These are phyloP conservation scores for Anthostomella pinea DNA, from an alignment of 2,329 filamentous ascomycete genomes.

Conservation along the genomic window DNA sequence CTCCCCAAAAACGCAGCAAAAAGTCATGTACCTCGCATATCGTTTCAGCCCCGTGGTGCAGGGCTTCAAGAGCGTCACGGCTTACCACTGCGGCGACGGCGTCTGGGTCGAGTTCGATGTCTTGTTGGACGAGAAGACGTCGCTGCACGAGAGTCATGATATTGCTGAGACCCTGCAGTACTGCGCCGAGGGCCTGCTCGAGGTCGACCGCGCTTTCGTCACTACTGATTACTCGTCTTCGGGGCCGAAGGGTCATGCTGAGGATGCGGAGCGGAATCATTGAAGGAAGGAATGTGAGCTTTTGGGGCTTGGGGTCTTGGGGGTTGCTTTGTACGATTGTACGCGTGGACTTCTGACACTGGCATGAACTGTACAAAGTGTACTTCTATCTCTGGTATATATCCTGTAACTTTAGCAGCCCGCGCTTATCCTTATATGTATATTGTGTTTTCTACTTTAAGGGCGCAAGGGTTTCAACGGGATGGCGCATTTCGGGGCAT, in stretches of 20 bases:
- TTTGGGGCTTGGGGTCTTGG: no score
- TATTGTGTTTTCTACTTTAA: no score
- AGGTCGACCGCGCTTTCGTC: constrained; percentile 39
- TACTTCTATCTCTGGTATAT: no score
- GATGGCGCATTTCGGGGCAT: no score
- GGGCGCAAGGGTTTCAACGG: no score
- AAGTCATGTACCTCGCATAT: constrained; percentile 59
- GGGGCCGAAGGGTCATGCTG: constrained; percentile 23
- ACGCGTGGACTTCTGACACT: no score
- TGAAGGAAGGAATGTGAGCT: no score
- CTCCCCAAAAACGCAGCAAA: constrained; percentile 48
- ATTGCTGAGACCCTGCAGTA: constrained; percentile 63
- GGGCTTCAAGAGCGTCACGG: constrained; percentile 52
- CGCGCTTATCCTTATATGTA: no score
- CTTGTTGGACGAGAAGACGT: constrained; percentile 51
- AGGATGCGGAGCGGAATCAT: constrained; percentile 3
- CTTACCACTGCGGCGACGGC: constrained; percentile 61
- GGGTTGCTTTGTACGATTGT: no score
- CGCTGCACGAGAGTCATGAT: constrained; percentile 53
- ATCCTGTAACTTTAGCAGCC: no score
- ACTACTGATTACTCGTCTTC: constrained; percentile 36
- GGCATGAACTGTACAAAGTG: no score
- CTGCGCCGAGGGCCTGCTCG: constrained; percentile 49
- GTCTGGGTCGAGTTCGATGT: constrained; percentile 63
- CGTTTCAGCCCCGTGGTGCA: constrained; percentile 52